phyloP scores from a whole-genome alignment of 73 alveolate species.

The Tetrahymena malaccensis region DNA sequence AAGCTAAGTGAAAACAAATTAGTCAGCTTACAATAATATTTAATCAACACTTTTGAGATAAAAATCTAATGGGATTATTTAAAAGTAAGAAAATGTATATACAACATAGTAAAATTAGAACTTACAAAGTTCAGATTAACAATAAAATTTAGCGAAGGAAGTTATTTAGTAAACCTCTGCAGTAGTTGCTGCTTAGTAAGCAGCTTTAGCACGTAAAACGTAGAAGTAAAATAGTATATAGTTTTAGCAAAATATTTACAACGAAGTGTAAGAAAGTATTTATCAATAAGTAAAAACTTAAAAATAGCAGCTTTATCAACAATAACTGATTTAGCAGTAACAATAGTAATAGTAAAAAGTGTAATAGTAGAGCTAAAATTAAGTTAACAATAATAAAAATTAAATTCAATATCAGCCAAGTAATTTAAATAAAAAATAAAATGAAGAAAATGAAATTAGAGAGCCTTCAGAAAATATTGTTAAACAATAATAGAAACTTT shows the following conservation, averaged over 20 bases:
- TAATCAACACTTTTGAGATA: background rate
- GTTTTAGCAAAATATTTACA: background rate
- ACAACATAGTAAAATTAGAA: background rate
- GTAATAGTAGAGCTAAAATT: background rate
- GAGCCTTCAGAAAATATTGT: background rate
- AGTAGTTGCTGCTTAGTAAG: background rate
- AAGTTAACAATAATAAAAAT: background rate
- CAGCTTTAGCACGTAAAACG: background rate
- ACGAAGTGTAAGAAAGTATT: background rate
- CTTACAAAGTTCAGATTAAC: background rate
- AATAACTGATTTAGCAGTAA: background rate
- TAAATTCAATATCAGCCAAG: background rate
- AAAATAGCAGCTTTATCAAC: background rate
- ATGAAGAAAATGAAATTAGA: background rate
- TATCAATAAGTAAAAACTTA: background rate
- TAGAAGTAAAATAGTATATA: background rate
- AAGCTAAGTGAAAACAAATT: background rate
- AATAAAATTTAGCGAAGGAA: background rate
- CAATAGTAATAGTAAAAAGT: background rate
- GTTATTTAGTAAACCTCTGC: background rate
- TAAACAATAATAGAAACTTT: background rate
- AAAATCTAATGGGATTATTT: background rate
- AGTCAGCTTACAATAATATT: background rate
- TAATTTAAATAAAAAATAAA: background rate
- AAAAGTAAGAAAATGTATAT: background rate